phyloP scores from a whole-genome alignment of 1,284 basidiomycete genomes.

The Puccinia hordei region DNA sequence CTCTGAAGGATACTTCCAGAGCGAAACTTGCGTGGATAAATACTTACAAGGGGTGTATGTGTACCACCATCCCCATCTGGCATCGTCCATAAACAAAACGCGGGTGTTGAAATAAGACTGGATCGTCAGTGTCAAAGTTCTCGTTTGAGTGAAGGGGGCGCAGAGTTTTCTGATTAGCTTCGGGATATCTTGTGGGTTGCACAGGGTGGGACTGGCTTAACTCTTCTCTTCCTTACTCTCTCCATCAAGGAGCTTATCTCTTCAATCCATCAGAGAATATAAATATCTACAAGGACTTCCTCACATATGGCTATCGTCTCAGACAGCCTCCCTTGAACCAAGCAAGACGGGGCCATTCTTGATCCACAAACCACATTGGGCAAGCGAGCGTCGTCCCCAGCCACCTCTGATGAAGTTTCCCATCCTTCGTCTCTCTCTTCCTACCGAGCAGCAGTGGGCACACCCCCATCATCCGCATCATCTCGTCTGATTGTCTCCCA shows the following conservation, averaged over 20 bases:
- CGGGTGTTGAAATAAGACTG: slow-evolving; percentile 4
- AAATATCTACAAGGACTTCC: slow-evolving; percentile 1
- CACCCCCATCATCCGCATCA: background rate
- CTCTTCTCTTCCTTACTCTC: background rate
- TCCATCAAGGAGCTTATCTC: slow-evolving; percentile 7
- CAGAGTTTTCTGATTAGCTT: slow-evolving; percentile 31
- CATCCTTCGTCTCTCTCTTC: background rate
- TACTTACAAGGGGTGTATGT: too few species aligned
- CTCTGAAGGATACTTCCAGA: too few species aligned
- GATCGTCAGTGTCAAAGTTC: background rate
- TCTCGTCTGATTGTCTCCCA: background rate
- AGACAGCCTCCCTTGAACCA: slow-evolving; percentile 2
- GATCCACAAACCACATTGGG: background rate
- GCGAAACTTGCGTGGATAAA: background rate
- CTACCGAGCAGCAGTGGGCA: background rate
- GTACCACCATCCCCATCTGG: background rate
- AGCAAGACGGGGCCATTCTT: slow-evolving; percentile 2
- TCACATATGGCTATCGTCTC: background rate
- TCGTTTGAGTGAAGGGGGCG: slow-evolving; percentile 9
- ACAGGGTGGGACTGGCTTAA: slow-evolving; percentile 15
- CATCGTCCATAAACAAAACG: background rate
- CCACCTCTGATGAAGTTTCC: background rate
- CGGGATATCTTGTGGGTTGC: slow-evolving; percentile 9
- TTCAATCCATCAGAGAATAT: slow-evolving; percentile 22
- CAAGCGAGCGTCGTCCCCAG: background rate